Evolutionary conservation across 345 rosid species (phyloP), one percentile per base, ranked within the genome.

Genomic region (Boechera divaricarpa): DNA sequence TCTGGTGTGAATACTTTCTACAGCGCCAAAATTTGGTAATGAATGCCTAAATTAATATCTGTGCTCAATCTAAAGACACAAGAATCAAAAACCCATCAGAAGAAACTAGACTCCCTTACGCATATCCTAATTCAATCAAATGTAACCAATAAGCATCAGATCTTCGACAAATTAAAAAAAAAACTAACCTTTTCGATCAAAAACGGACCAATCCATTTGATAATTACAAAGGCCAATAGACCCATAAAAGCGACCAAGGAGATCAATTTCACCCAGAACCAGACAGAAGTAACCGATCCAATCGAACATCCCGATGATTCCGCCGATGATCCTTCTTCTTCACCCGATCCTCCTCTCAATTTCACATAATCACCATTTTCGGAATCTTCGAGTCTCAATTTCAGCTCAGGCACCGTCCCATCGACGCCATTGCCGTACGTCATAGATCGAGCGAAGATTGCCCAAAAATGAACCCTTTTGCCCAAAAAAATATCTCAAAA

Each of bases 191-290:
- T 92, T 41, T 94, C 97, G 86, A 94, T 94, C 65, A 94, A 69
- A 86, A 82, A 92, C 0, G 98, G 98, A 48, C 88, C 94, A 65
- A 94, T 84, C 98, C 98, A 94, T 84, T 86, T 92, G 83, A 94
- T 58, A 69, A 82, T 77, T 69, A 86, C 92, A 73, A 75, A 89
- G 49, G 89, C 92, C 77, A 94, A 79, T 11, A 81, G 80, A 39
- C 83, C 97, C 67, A 89, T 33, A 80, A 73, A 85, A 36, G 82
- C 60, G 35, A 91, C 24, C 57, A 91, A 45, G 35, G 87, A 59
- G 53, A 75, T 81, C 75, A 87, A 74, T 75, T 88, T 95, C 42
- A 90, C 65, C 97, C 97, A 91, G 78, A 81, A 86, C 94, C 96
- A 87, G 0, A 86, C 72, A 55, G 75, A 75, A 83, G 90, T 86